These are phyloP conservation scores for Ilex asprella DNA, from an alignment of 257 asterid species.

Conservation along the genomic window DNA sequence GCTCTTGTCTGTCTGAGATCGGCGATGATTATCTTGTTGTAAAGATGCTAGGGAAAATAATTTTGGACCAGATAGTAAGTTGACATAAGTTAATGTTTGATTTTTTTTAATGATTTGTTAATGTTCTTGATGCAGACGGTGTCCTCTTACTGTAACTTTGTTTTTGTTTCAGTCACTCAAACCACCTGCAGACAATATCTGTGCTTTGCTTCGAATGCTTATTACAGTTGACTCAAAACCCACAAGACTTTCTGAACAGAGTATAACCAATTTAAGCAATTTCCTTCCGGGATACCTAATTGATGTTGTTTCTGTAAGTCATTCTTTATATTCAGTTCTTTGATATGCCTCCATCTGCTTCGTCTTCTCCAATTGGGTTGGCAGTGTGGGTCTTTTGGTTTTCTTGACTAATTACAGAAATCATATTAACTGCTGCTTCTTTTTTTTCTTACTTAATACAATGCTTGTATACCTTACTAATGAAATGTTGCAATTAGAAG, in stretches of 20 bases:
- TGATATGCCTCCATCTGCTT: background rate
- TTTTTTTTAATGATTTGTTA: slow-evolving; percentile 3
- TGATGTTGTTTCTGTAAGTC: slow-evolving; percentile 47
- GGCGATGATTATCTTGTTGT: slow-evolving; percentile 64
- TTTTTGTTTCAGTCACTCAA: slow-evolving; percentile 42
- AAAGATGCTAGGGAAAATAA: slow-evolving; percentile 64
- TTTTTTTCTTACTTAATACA: background rate
- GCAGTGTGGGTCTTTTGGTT: too few relatives aligned
- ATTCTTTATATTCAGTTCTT: background rate
- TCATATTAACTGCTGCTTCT: too few relatives aligned
- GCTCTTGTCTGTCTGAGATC: slow-evolving; percentile 55
- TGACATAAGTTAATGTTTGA: background rate
- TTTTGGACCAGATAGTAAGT: slow-evolving; percentile 69
- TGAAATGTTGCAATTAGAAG: background rate
- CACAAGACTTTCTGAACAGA: slow-evolving; percentile 52
- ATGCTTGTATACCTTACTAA: background rate
- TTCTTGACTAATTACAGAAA: too few relatives aligned
- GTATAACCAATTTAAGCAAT: slow-evolving; percentile 43
- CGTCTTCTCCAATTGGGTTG: background rate
- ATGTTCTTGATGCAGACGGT: background rate
- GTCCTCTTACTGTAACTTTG: background rate
- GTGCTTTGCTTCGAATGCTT: slow-evolving; percentile 69
- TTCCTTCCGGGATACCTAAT: slow-evolving; percentile 60
- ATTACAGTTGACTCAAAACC: slow-evolving; percentile 53
- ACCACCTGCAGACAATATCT: slow-evolving; percentile 56